Base-by-base conservation (phyloP, 805 yeast genomes). In the Wickerhamiella allomyrinae region DNA sequence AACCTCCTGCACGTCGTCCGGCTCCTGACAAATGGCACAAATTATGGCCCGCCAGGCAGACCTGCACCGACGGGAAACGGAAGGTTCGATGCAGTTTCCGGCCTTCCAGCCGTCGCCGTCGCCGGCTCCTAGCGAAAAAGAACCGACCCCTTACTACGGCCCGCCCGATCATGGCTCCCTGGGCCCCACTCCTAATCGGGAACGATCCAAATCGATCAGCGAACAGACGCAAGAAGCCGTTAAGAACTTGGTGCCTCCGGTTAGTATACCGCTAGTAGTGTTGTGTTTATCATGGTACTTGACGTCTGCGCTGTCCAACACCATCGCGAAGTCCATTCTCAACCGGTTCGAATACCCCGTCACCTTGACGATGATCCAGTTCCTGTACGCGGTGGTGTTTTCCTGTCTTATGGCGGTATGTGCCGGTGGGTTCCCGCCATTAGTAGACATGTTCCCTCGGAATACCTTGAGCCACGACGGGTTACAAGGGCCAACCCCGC, bases 301-400 rank as follows among this genome's bases (percentile, higher is more conserved):
- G 23, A 66, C 78, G 8, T 79, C 93, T 24, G 87, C 93, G 8
- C 60, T 87, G 7, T 80, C 94, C 2, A 79, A 79, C 50, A 85
- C 84, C 55, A 68, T 89, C 27, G 77, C 93, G 27, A 89, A 89
- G 58, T 65, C 77, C 37, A 84, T 89, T 38, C 64, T 89, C 46
- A 72, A 67, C 48, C 64, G 66, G 38, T 86, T 79, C 60, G 71
- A 71, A 36, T 82, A 76, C 57, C 95, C 98, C 1, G 76, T 86
- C n/a, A 79, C 94, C 1, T 70, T 91, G 44, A 85, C 96, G 1
- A 86, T 87, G 67, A 63, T 79, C 41, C 97, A 91, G 63, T 89
- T 89, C 55, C 53, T 79, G 23, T 66, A 84, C 51, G 86, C 86
- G 51, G 78, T 77, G 3, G 29, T 64, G 9, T 66, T 81, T 46